A percentile compares a stretch with the other conserved stretches of the same genome.
Conservation (phyloP, 108 stramenopile species). For the Schizochytrium sp. region DNA sequence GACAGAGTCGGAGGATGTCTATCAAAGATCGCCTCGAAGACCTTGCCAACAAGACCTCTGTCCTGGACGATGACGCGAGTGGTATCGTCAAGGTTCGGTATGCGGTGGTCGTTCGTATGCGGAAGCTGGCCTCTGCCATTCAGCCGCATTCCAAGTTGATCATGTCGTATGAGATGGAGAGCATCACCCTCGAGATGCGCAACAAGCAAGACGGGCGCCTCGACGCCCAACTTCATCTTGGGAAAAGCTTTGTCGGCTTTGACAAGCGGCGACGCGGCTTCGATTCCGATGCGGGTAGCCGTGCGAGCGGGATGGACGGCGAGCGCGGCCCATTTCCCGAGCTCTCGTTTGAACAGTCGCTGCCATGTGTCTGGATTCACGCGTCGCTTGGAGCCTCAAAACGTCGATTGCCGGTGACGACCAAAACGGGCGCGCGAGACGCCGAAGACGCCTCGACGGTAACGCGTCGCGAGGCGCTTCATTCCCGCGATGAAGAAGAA, state of each 20-base stretch:
- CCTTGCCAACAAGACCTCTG: not conserved
- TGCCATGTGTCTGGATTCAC: not conserved
- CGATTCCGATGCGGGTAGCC: not conserved
- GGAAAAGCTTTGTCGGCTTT: not conserved
- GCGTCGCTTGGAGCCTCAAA: not conserved
- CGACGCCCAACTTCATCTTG: not conserved
- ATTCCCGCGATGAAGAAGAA: not conserved
- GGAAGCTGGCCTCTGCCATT: not conserved
- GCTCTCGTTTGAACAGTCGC: constrained; percentile 3
- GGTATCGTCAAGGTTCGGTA: not conserved
- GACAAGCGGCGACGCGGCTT: not conserved
- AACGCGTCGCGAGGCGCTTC: not conserved
- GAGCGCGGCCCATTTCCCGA: not conserved
- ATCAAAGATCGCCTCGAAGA: not conserved
- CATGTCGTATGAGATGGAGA: not conserved
- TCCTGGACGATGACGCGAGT: not conserved
- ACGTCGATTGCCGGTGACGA: not conserved
- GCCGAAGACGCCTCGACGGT: no score
- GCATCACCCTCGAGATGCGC: not conserved
- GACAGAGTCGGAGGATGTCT: not conserved
- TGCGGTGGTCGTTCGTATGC: not conserved
- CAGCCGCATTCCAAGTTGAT: not conserved
- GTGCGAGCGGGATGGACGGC: not conserved
- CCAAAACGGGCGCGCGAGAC: not conserved
- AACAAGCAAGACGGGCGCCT: not conserved